These are phyloP conservation scores for Trypanosoma cruzi DNA, from an alignment of 208 protist genomes.

Conservation along the genomic window DNA sequence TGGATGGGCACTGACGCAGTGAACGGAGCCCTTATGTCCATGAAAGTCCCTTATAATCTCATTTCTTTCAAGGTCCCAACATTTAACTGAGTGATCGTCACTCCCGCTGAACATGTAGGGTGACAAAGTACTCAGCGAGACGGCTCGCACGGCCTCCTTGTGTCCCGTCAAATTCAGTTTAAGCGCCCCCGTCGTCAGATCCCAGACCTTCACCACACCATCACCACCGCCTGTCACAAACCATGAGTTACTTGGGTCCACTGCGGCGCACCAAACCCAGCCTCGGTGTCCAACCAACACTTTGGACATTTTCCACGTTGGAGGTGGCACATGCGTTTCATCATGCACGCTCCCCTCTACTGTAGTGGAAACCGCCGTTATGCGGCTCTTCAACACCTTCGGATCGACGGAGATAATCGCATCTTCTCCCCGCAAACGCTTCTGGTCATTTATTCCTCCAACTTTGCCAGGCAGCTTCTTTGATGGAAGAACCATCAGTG, in stretches of 20 bases:
- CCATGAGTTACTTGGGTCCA: conserved; percentile 99
- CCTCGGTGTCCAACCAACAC: conserved; percentile 93
- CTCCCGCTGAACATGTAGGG: conserved; percentile 99
- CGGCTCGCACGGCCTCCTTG: conserved; percentile 88
- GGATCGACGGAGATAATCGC: conserved; percentile 58
- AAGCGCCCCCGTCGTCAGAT: conserved; percentile 95
- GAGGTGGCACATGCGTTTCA: conserved; percentile 44
- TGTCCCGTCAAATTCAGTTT: conserved; percentile 99
- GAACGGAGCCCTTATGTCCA: conserved; percentile 96
- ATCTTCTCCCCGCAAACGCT: conserved; percentile 33
- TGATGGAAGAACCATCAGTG: conserved; percentile 17
- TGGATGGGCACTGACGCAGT: conserved; percentile 95
- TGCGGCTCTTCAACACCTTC: conserved; percentile 50
- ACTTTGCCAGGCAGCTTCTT: not conserved
- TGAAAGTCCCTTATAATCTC: conserved; percentile 96
- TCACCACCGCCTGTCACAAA: conserved; percentile 99
- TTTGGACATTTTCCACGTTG: conserved; percentile 95
- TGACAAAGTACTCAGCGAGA: conserved; percentile 91
- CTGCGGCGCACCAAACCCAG: conserved; percentile 96
- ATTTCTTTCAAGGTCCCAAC: conserved; percentile 99
- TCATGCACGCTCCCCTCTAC: not conserved
- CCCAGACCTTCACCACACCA: conserved; percentile 99
- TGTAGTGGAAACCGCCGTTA: conserved; percentile 35
- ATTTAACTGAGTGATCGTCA: conserved; percentile 99
- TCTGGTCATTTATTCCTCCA: conserved; percentile 8